Evolutionary conservation across 495 filamentous ascomycete genomes (phyloP), one percentile per base, ranked within the genome.

Genomic region (Penicillium atrosanguineum): DNA sequence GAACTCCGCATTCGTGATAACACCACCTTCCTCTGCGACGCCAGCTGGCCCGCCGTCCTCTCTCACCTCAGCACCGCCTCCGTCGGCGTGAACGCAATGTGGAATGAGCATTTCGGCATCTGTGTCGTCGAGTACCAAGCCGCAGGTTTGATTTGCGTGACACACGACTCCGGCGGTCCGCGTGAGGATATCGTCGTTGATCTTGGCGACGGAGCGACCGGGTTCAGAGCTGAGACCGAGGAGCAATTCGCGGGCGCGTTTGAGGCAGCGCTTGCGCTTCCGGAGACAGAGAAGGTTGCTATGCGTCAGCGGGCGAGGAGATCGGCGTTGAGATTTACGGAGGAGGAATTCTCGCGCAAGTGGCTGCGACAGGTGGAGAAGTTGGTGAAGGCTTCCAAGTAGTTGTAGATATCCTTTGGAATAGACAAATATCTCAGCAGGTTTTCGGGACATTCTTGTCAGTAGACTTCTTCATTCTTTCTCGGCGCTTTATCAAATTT

Each of bases 71-170:
- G 81, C 37, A 79, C 74, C 19, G 80, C 85, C 28, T 91, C 83
- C 48, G 78, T 97, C 21, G 94, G 94, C 34, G 90, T 94, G 3
- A 98, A 98, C 62, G 91, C 85, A 50, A 98, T 98, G 94, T 98
- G 95, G 94, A 97, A 96, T 64, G 94, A 98, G 72, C 94, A 98
- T 70, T 98, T 97, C 64, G 95, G 94, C 16, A 98, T 98, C 56
- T 94, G 94, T 6, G 92, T 97, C 16, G 94, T 98, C 6, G 94
- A 98, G 73, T 98, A 98, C 64, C 94, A 96, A 69, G 94, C 94
- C 7, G 95, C 94, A 0, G 94, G 94, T 0, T 73, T 98, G 31
- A 88, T 98, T 47, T 82, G 84, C 37, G 91, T 98, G 0, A 95
- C 97, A 6, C 91, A 97, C 61, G 80, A 96, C 64, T 89, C 85